Percentiles rank a stretch among this genome's conserved stretches.
Conservation (phyloP, 768 basidiomycete species). For the Mrakia hoshinonis region DNA sequence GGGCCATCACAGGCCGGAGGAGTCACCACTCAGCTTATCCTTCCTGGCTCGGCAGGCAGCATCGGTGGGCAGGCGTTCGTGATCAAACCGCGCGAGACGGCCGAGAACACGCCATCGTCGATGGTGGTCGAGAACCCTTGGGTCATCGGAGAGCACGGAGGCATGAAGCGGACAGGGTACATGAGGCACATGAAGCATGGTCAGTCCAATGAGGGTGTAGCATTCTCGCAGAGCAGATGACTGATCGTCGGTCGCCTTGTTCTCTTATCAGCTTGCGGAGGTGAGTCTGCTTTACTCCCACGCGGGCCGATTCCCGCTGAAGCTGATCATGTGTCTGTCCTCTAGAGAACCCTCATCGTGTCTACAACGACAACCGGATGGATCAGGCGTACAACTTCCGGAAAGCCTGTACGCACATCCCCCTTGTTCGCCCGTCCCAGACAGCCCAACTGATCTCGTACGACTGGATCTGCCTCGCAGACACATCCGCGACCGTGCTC, state of each 20-base stretch:
- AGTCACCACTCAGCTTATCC: too few species aligned
- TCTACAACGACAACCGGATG: conserved; percentile 54
- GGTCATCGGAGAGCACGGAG: conserved; percentile 42
- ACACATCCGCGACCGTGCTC: conserved; percentile 60
- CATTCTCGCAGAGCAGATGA: conserved; percentile 13
- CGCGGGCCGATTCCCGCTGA: background rate
- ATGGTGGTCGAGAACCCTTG: conserved; percentile 58
- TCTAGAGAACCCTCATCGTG: conserved; percentile 42
- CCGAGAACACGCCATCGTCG: conserved; percentile 41
- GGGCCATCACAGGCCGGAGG: too few species aligned
- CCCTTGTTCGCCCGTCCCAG: background rate
- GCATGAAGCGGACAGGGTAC: conserved; percentile 48
- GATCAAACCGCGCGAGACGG: conserved; percentile 65
- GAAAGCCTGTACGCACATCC: conserved; percentile 51
- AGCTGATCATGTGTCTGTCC: background rate
- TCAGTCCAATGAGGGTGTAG: background rate
- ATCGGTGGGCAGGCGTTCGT: conserved; percentile 70
- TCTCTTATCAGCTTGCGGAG: conserved; percentile 47
- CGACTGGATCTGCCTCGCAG: conserved; percentile 44
- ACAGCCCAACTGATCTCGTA: background rate
- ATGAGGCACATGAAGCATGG: conserved; percentile 70
- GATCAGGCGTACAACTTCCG: conserved; percentile 68
- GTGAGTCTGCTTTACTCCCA: background rate
- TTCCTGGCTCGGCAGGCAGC: conserved; percentile 28
- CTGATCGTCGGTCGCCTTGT: background rate